A percentile compares a stretch with the other conserved stretches of the same genome.
phyloP scores from a whole-genome alignment of 352 stramenopile genomes.

The Thalassiosira exigua region DNA sequence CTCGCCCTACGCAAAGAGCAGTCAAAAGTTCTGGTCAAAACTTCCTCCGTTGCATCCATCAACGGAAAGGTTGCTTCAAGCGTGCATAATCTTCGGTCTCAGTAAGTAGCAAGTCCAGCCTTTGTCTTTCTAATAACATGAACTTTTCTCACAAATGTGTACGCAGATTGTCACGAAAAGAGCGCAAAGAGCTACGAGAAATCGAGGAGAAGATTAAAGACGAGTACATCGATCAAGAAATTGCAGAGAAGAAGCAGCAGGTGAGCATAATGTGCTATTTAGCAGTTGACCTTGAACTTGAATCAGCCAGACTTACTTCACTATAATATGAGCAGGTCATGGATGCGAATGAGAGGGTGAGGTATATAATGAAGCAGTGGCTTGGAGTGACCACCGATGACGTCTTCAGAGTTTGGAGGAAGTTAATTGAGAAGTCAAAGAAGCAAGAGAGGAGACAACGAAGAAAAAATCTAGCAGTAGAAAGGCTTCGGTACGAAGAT shows the following conservation, averaged over 20 bases:
- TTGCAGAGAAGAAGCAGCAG: slow-evolving; percentile 31
- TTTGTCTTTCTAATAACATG: no score
- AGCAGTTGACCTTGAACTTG: no score
- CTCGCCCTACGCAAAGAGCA: background rate
- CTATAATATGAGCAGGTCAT: no score
- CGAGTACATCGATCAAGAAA: slow-evolving; percentile 52
- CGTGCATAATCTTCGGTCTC: background rate
- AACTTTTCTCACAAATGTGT: background rate
- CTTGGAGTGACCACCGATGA: slow-evolving; percentile 46
- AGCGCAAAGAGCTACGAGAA: slow-evolving; percentile 30
- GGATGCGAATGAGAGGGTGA: slow-evolving; percentile 47
- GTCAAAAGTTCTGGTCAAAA: background rate
- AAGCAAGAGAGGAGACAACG: slow-evolving; percentile 26
- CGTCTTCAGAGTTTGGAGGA: slow-evolving; percentile 48
- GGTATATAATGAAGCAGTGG: slow-evolving; percentile 49
- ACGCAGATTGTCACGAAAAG: background rate
- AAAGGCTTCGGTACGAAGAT: slow-evolving; percentile 48
- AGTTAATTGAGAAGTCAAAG: slow-evolving; percentile 17
- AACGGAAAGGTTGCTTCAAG: background rate
- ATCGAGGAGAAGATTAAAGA: slow-evolving; percentile 54
- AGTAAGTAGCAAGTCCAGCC: background rate
- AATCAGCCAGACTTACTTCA: no score
- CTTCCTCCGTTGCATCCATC: background rate
- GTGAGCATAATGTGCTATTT: no score
- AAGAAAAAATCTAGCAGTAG: slow-evolving; percentile 15